These are phyloP conservation scores for Metschnikowia continentalis DNA, from an alignment of 805 yeast genomes.

Conservation along the genomic window DNA sequence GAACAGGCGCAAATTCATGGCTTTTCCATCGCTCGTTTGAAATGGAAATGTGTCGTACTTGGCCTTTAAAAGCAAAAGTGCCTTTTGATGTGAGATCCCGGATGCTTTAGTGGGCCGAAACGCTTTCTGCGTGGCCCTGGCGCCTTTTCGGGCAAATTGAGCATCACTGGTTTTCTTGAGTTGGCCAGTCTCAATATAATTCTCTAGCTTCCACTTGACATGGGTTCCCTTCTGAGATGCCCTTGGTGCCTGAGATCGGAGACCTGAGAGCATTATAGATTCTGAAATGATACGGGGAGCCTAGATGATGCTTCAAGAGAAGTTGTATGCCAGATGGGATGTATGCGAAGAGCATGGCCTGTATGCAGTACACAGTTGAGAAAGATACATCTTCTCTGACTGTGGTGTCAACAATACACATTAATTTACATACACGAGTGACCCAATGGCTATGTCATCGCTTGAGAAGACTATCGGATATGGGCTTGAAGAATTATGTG, in stretches of 20 bases:
- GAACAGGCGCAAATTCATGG: constrained; percentile 22
- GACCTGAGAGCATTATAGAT: neutral
- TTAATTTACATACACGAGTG: neutral
- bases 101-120: neutral
- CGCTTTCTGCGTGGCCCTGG: constrained; percentile 4
- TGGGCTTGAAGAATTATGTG: neutral
- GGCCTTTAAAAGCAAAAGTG: constrained; percentile 25
- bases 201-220: constrained; percentile 21
- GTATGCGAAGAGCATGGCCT: constrained; percentile 1
- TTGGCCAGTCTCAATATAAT: constrained; percentile 28
- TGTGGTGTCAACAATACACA: neutral
- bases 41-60: constrained; percentile 28
- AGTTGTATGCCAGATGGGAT: neutral
- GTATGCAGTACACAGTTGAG: neutral
- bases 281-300: too few relatives aligned
- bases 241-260: neutral
- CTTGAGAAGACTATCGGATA: neutral
- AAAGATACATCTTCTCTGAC: neutral
- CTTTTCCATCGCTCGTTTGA: constrained; percentile 22
- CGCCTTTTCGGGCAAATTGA: constrained; percentile 14
- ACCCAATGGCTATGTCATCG: neutral
- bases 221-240: neutral
- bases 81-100: constrained; percentile 17
- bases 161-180: constrained; percentile 17
- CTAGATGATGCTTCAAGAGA: neutral